Percentiles rank a stretch among this genome's conserved stretches.
phyloP scores from a whole-genome alignment of 257 asterid species.

The Salvia miltiorrhiza region DNA sequence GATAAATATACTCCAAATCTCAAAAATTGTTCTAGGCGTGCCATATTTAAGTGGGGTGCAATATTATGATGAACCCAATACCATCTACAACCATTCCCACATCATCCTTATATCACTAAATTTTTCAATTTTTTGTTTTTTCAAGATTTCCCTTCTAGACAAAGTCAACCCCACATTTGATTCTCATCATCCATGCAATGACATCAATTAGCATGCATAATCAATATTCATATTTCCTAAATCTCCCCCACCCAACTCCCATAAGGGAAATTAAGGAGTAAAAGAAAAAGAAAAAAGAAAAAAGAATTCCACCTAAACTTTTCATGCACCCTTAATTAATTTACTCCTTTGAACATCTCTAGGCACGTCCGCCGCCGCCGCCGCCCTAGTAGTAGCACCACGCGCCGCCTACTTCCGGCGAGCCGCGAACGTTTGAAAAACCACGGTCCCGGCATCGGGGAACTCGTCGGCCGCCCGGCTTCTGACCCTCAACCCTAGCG shows the following conservation, averaged over 20 bases:
- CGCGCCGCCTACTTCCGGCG: conserved; percentile 42
- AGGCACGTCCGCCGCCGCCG: conserved; percentile 21
- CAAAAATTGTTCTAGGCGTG: conserved; percentile 68
- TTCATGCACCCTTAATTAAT: conserved; percentile 19
- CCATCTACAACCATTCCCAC: conserved; percentile 32
- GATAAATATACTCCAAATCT: conserved; percentile 29
- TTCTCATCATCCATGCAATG: conserved; percentile 39
- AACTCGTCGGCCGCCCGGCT: conserved; percentile 69
- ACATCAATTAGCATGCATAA: conserved; percentile 49
- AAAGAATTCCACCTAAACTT: conserved; percentile 36
- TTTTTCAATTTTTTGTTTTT: no score
- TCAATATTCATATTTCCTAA: conserved; percentile 40
- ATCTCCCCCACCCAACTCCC: conserved; percentile 20
- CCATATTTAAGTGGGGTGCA: conserved; percentile 80
- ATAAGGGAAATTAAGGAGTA: no score
- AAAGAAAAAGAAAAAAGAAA: conserved; percentile 3
- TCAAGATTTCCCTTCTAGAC: conserved; percentile 20
- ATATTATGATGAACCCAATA: conserved; percentile 63
- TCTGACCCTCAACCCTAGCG: conserved; percentile 69
- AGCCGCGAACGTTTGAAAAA: conserved; percentile 62
- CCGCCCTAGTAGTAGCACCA: no score
- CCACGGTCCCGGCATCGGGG: conserved; percentile 58
- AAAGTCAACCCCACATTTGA: conserved; percentile 56
- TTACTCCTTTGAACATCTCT: conserved; percentile 29
- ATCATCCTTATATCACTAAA: conserved; percentile 28